phyloP scores from a whole-genome alignment of 164 flowering plant species.

The Pachysandra terminalis region DNA sequence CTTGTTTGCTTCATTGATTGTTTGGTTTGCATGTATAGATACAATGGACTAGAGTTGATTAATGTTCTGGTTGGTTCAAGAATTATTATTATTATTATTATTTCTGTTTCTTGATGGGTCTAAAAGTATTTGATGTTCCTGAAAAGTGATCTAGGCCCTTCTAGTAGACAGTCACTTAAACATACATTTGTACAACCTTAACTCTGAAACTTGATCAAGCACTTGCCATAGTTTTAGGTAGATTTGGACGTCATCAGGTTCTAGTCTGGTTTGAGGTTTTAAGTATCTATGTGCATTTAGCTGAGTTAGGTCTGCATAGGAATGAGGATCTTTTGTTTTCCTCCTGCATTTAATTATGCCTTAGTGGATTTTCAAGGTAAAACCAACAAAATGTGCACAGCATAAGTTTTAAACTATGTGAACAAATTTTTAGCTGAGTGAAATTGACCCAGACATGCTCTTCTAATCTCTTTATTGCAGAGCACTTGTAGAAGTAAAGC shows the following conservation, averaged over 20 bases:
- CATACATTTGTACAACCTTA: background rate
- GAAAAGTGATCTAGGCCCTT: too few relatives aligned
- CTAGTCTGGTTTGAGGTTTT: background rate
- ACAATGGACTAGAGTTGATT: too few relatives aligned
- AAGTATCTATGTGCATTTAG: too few relatives aligned
- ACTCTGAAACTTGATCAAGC: too few relatives aligned
- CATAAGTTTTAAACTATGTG: too few relatives aligned
- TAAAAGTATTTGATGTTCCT: too few relatives aligned
- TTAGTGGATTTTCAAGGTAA: background rate
- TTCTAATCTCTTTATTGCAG: constrained; percentile 35
- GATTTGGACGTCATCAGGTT: background rate
- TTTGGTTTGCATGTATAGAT: background rate
- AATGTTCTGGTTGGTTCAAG: too few relatives aligned
- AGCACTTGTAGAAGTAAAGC: constrained; percentile 89
- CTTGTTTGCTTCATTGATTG: background rate
- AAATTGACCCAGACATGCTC: background rate
- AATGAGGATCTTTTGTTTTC: background rate
- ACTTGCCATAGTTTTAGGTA: background rate
- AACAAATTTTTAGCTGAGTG: too few relatives aligned
- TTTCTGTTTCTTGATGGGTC: too few relatives aligned
- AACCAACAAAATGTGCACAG: background rate
- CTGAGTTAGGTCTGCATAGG: background rate
- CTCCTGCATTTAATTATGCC: background rate
- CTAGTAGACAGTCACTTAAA: too few relatives aligned
- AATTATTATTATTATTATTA: too few relatives aligned